A percentile compares a stretch with the other conserved stretches of the same genome.
Conservation (phyloP, 78 protist genomes). For the Neovahlkampfia damariscottae region DNA sequence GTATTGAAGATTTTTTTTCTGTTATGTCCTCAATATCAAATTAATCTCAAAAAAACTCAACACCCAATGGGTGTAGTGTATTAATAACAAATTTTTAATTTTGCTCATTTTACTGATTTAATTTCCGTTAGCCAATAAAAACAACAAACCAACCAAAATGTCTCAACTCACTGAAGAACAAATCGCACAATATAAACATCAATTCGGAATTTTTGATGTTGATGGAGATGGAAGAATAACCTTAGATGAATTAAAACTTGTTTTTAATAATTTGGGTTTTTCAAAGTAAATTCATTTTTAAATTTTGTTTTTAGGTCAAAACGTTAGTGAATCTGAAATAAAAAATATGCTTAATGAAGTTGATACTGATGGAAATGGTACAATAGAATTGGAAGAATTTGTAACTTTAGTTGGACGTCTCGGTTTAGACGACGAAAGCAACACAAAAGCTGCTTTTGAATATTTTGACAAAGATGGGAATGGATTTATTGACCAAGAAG, state of each 20-base stretch:
- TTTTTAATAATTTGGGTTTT: no score
- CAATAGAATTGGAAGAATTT: constrained; percentile 56
- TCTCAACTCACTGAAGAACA: constrained; percentile 39
- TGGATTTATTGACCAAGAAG: not conserved
- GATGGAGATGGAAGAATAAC: constrained; percentile 38
- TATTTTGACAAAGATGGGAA: not conserved
- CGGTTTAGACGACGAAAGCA: no score
- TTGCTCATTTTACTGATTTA: no score
- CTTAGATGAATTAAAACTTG: constrained; percentile 23
- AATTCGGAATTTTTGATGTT: constrained; percentile 34
- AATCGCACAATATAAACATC: constrained; percentile 27
- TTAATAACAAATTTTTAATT: no score
- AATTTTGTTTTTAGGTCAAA: constrained; percentile 40
- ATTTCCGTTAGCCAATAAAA: no score
- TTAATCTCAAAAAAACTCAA: no score
- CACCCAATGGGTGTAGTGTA: no score
- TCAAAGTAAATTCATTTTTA: no score
- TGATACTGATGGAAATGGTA: constrained; percentile 58
- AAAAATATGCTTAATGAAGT: constrained; percentile 46
- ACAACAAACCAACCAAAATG: no score
- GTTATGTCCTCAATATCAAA: no score
- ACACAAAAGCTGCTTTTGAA: constrained; percentile 3
- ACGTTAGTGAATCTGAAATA: constrained; percentile 38
- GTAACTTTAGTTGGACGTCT: constrained; percentile 7
- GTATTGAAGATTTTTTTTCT: no score